Conservation (phyloP, 176 grass and related monocot genomes). For the Urochloa ruziziensis region DNA sequence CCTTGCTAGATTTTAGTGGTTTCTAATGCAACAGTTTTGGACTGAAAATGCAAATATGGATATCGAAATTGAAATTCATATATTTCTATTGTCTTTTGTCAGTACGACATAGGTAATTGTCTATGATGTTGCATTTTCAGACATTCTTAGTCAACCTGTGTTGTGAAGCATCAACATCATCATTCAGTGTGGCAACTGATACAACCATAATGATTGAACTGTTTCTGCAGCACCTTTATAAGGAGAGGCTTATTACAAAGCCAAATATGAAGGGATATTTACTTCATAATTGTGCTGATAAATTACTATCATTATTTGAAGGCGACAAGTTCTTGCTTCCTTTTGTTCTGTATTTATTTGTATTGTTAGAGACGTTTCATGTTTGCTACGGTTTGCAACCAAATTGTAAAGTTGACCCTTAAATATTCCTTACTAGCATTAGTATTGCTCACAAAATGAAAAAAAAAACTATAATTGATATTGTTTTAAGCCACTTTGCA, state of each 20-base stretch:
- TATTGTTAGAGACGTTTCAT: background rate
- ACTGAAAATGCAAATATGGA: background rate
- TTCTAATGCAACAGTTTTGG: background rate
- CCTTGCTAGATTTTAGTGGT: background rate
- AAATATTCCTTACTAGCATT: background rate
- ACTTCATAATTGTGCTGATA: background rate
- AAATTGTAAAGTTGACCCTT: background rate
- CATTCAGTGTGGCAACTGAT: background rate
- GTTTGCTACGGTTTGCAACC: background rate
- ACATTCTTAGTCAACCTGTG: background rate
- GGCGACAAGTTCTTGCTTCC: background rate
- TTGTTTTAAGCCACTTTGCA: background rate
- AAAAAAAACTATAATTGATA: too few species aligned
- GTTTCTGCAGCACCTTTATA: background rate
- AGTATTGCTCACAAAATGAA: background rate
- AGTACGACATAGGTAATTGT: background rate
- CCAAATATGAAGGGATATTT: background rate
- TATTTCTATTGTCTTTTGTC: background rate
- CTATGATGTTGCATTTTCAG: background rate
- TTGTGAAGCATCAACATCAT: too few species aligned
- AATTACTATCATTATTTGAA: too few species aligned
- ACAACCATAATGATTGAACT: background rate
- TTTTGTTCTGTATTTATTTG: background rate
- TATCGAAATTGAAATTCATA: background rate
- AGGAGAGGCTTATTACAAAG: background rate